Percentiles rank a stretch among this genome's conserved stretches.
Evolutionary conservation across 371 early-diverging fungal genomes (phyloP).

Genomic region (Mucor lusitanicus): DNA sequence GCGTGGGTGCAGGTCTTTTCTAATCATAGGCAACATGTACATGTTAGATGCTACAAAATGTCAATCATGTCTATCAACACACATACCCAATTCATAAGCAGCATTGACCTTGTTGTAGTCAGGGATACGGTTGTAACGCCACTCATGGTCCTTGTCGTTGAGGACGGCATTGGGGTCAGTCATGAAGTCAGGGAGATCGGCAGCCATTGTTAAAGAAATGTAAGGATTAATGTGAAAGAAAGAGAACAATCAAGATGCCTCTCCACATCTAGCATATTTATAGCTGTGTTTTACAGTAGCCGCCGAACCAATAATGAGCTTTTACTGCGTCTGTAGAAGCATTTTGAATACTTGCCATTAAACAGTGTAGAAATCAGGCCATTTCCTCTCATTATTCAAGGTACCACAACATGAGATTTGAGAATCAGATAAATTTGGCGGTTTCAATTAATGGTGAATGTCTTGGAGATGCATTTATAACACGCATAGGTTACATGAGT

Average conservation of each 20-base stretch:
- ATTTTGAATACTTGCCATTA: not conserved
- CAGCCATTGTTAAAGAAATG: conserved; percentile 12
- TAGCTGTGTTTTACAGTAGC: not conserved
- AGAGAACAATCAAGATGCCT: not conserved
- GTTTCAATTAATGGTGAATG: no score
- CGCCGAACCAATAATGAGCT: not conserved
- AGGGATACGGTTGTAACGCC: conserved; percentile 53
- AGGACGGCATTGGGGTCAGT: conserved; percentile 58
- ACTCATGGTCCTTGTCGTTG: conserved; percentile 46
- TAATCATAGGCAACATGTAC: conserved; percentile 2
- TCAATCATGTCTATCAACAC: not conserved
- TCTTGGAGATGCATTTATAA: no score
- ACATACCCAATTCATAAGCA: conserved; percentile 42
- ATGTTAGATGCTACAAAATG: not conserved
- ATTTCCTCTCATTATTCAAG: not conserved
- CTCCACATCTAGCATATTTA: not conserved
- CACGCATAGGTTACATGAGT: no score
- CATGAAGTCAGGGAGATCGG: conserved; percentile 54
- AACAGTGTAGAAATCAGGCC: not conserved
- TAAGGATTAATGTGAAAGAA: not conserved
- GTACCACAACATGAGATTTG: not conserved
- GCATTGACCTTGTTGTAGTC: conserved; percentile 53
- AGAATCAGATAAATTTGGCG: not conserved
- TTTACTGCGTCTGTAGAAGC: not conserved
- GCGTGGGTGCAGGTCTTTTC: conserved; percentile 44